Evolutionary conservation across 805 yeast genomes (phyloP).

Genomic region (Candida succiphila): DNA sequence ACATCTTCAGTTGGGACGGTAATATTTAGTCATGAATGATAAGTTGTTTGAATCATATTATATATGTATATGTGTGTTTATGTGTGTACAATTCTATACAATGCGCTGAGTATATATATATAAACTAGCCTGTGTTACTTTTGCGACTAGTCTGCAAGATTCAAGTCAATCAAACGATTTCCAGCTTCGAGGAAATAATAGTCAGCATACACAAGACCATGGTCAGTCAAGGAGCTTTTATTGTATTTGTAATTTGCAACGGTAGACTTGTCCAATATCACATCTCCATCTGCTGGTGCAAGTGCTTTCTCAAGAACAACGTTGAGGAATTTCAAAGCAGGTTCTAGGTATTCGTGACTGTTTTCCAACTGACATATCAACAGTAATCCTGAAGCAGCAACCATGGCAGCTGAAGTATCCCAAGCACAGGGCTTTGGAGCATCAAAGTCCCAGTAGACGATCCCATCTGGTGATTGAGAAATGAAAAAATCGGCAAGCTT

Average conservation of each 20-base stretch:
- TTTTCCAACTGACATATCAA: slow-evolving; percentile 11
- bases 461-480: slow-evolving; percentile 16
- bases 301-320: neutral
- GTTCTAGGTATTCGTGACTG: slow-evolving; percentile 6
- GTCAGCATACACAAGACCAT: slow-evolving; percentile 23
- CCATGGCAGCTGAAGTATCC: slow-evolving; percentile 21
- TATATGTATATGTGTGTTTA: too few relatives aligned
- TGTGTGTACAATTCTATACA: too few relatives aligned
- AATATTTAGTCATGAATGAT: too few relatives aligned
- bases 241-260: slow-evolving; percentile 17
- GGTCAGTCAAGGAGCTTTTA: slow-evolving; percentile 7
- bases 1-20: too few relatives aligned
- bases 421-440: slow-evolving; percentile 15
- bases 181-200: slow-evolving; percentile 21
- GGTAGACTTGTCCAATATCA: slow-evolving; percentile 17
- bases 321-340: slow-evolving; percentile 10
- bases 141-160: slow-evolving; percentile 6
- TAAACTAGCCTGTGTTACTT: too few relatives aligned
- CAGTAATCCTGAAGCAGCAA: slow-evolving; percentile 19
- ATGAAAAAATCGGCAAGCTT: slow-evolving; percentile 16
- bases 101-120: too few relatives aligned
- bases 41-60: too few relatives aligned
- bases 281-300: slow-evolving; percentile 13
- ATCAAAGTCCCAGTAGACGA: slow-evolving; percentile 18
- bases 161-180: slow-evolving; percentile 18